These are phyloP conservation scores for Aechmea fasciata DNA, from an alignment of 176 grass and related monocot species.

Conservation along the genomic window DNA sequence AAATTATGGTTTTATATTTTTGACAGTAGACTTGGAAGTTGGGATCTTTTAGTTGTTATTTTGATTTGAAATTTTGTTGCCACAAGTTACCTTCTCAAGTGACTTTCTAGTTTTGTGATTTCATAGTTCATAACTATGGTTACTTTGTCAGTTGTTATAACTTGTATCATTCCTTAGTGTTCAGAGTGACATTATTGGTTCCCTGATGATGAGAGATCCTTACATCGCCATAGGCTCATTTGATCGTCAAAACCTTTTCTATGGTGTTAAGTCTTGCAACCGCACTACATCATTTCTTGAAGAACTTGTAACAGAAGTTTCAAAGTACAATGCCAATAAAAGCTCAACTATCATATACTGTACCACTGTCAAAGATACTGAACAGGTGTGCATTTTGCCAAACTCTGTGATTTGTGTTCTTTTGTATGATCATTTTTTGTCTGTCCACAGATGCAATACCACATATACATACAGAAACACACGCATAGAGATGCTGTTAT, in stretches of 20 bases:
- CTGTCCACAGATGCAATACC: not conserved
- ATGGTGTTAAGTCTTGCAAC: conserved; percentile 56
- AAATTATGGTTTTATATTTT: not conserved
- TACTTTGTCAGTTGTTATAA: not conserved
- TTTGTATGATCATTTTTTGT: not conserved
- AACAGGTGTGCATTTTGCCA: conserved; percentile 49
- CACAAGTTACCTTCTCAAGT: conserved; percentile 2
- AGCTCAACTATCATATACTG: conserved; percentile 92
- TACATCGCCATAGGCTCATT: conserved; percentile 66
- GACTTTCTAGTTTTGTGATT: conserved; percentile 1
- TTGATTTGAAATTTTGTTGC: not conserved
- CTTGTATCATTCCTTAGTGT: conserved; percentile 43
- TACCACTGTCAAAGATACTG: conserved; percentile 70
- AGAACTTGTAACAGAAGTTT: conserved; percentile 82
- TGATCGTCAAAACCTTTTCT: conserved; percentile 86
- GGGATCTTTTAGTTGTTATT: not conserved
- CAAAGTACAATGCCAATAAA: conserved; percentile 37
- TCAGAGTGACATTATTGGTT: conserved; percentile 64
- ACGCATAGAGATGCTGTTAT: not conserved
- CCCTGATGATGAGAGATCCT: conserved; percentile 51
- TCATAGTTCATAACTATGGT: conserved; percentile 4
- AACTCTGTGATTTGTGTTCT: not conserved
- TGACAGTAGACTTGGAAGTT: not conserved
- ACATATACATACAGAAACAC: not conserved
- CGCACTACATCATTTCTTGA: conserved; percentile 46